phyloP scores from a whole-genome alignment of 768 basidiomycete genomes.

The Chalciporus sphaerocephalus region DNA sequence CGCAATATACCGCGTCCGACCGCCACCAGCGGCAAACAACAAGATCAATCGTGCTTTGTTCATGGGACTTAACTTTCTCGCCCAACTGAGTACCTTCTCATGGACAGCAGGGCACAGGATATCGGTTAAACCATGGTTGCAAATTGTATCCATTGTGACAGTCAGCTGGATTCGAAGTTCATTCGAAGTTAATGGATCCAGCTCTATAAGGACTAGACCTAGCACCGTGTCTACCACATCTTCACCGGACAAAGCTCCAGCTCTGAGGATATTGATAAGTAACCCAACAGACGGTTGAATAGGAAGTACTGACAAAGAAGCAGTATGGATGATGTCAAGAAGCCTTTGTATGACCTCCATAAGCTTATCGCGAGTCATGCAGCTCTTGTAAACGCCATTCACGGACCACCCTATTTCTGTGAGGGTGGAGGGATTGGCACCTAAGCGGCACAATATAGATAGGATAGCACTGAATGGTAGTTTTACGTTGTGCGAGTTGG shows the following conservation, averaged over 20 bases:
- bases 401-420: constrained; percentile 31
- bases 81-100: constrained; percentile 40
- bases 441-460: constrained; percentile 40
- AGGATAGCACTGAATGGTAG: constrained; percentile 36
- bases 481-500: constrained; percentile 17
- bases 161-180: constrained; percentile 46
- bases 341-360: constrained; percentile 38
- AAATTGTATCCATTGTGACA: constrained; percentile 44
- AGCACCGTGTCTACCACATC: constrained; percentile 50
- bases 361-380: constrained; percentile 23
- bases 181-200: constrained; percentile 47
- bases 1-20: constrained; percentile 50
- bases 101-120: constrained; percentile 40
- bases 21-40: constrained; percentile 48
- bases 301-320: constrained; percentile 42
- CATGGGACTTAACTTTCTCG: constrained; percentile 38
- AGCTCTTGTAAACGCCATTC: constrained; percentile 4
- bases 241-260: constrained; percentile 31
- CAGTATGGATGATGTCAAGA: constrained; percentile 38
- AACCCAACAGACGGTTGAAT: background rate
- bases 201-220: constrained; percentile 49
- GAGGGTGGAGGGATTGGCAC: constrained; percentile 38
- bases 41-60: constrained; percentile 51
- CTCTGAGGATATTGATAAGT: constrained; percentile 17
- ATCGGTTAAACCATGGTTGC: constrained; percentile 35